A percentile compares a stretch with the other conserved stretches of the same genome.
These are phyloP conservation scores for Knoxdaviesia capensis DNA, from an alignment of 2,329 filamentous ascomycete species.

Conservation along the genomic window DNA sequence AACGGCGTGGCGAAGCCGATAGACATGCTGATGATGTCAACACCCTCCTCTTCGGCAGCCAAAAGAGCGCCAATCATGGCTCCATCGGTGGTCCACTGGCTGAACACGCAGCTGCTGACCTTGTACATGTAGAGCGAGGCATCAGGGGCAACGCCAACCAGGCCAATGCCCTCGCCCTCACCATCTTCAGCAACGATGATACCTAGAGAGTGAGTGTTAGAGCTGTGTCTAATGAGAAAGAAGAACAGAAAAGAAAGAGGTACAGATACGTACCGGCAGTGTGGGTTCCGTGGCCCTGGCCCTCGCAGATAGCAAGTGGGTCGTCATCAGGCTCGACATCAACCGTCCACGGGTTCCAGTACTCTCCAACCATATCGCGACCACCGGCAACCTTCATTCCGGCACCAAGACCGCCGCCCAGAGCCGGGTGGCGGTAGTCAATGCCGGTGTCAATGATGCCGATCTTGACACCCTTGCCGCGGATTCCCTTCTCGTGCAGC, in stretches of 20 bases:
- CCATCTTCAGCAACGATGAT: constrained; percentile 35
- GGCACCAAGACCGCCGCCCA: constrained; percentile 42
- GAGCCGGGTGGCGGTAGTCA: constrained; percentile 12
- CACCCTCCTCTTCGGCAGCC: constrained; percentile 15
- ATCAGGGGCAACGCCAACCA: constrained; percentile 13
- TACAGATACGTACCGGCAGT: constrained; percentile 8
- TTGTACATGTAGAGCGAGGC: constrained; percentile 7
- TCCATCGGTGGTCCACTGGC: constrained; percentile 16
- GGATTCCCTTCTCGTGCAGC: constrained; percentile 16
- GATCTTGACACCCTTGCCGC: constrained; percentile 16
- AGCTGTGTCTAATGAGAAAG: no score
- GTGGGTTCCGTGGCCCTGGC: constrained; percentile 19
- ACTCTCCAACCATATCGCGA: constrained; percentile 31
- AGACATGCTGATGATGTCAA: constrained; percentile 26
- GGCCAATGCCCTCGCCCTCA: constrained; percentile 24
- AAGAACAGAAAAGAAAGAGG: no score
- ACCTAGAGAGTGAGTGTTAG: constrained; percentile 19
- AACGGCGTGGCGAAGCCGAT: constrained; percentile 16
- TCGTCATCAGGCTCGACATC: constrained; percentile 14
- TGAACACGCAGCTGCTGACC: constrained; percentile 22
- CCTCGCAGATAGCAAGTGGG: constrained; percentile 29
- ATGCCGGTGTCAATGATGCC: constrained; percentile 20
- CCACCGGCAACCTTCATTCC: constrained; percentile 38
- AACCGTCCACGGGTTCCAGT: no score
- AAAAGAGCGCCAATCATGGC: constrained; percentile 16